Conservation (phyloP, 2,329 filamentous ascomycete species). For the Didymella sp. region DNA sequence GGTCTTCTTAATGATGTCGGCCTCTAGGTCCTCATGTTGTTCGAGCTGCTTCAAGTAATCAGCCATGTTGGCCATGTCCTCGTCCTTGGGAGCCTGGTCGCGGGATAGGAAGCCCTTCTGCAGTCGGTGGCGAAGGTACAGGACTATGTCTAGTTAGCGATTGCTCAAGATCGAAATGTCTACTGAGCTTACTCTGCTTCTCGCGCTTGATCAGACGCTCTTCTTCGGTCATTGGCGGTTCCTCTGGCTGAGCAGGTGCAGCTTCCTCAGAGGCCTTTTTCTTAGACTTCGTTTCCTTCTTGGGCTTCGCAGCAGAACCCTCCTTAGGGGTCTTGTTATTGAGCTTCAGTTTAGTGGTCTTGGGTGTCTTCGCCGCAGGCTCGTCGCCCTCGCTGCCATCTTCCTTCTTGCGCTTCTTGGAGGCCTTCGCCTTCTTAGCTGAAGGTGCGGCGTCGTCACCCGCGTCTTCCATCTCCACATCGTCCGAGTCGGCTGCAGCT, state of each 20-base stretch:
- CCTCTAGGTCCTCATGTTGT: constrained; percentile 79
- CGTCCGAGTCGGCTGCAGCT: constrained; percentile 42
- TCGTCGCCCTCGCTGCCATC: constrained; percentile 69
- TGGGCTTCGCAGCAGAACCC: constrained; percentile 58
- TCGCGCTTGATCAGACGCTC: constrained; percentile 65
- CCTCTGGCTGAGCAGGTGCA: constrained; percentile 60
- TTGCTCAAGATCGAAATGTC: neutral
- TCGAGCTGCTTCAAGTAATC: constrained; percentile 84
- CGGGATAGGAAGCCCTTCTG: constrained; percentile 91
- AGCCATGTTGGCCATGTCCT: constrained; percentile 81
- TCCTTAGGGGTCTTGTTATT: constrained; percentile 51
- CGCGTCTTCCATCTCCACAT: constrained; percentile 51
- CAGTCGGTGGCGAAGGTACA: constrained; percentile 91
- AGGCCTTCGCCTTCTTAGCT: constrained; percentile 46
- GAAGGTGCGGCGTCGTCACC: constrained; percentile 51
- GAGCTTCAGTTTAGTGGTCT: constrained; percentile 56
- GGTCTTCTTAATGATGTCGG: constrained; percentile 83
- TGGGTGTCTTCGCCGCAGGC: constrained; percentile 61
- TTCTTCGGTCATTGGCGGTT: constrained; percentile 61
- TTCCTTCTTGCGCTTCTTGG: constrained; percentile 79
- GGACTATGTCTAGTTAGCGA: constrained; percentile 60
- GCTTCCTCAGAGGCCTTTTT: constrained; percentile 62
- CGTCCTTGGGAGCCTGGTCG: constrained; percentile 83
- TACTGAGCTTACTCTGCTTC: constrained; percentile 58
- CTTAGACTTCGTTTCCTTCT: constrained; percentile 65